Evolutionary conservation across 2,329 filamentous ascomycete genomes (phyloP), one percentile per base, ranked within the genome.

Genomic region (Diaporthe aspalathi): DNA sequence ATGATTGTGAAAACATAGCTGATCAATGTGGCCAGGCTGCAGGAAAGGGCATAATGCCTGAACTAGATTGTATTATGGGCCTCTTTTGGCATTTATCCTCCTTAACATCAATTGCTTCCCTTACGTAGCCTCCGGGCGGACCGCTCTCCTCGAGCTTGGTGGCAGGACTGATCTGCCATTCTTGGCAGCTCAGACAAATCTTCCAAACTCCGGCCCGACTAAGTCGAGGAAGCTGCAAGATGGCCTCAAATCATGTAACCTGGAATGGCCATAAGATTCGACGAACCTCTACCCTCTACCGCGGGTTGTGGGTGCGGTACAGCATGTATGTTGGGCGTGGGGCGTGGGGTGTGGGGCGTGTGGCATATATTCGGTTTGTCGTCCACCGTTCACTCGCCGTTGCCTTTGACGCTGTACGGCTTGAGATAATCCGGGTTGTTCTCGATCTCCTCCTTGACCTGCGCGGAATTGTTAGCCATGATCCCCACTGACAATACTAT

Each of bases 391-490:
- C 54, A 54, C 63, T 84, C 82, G 32, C 79, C 81, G 66, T 80
- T 80, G 52, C 81, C 78, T 77, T 84, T 84, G 68, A 90, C 87
- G 75, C 87, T 90, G 81, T 93, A 96, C 49, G 92, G 88, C 75
- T 89, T 90, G 77, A 99, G 87, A 83, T 98, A 98, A 53, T 94
- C 91, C 0, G 91, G 87, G 79, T 98, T 89, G 77, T 91, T 94
- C 74, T 92, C 90, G 67, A 98, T 88, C 81, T 98, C 96, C 81
- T 99, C 96, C 83, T 97, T 97, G 78, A 98, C 91, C 95, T 97
- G 76, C 27, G 16, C 72, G 62, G 49, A 35, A 32, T 17, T 47
- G 68, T 73, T n/a, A 71, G 65, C 50, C 14, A 24, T 38, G 2
- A 24, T 16, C 4, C 20, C 7, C n/a, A 72, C 2, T 20, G n/a